Conservation (phyloP, 805 yeast species). For the Isabelozyma rhagii region DNA sequence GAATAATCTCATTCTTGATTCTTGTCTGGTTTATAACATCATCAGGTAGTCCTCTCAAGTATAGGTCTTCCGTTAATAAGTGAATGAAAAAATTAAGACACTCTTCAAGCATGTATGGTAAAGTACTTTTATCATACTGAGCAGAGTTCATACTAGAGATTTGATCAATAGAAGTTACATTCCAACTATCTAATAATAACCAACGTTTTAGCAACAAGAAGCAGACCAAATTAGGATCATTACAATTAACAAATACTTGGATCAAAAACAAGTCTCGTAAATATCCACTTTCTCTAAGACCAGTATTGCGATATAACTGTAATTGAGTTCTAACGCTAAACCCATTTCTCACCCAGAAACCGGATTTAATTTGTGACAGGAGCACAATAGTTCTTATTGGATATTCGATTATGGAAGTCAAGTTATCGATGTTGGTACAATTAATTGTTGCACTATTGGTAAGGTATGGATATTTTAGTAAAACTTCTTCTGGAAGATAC, state of each 20-base stretch:
- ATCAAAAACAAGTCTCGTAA: slow-evolving; percentile 71
- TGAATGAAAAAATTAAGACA: slow-evolving; percentile 66
- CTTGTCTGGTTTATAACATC: slow-evolving; percentile 48
- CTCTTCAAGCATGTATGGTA: slow-evolving; percentile 75
- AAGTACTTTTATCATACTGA: slow-evolving; percentile 43
- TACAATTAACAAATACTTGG: slow-evolving; percentile 56
- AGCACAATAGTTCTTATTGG: slow-evolving; percentile 75
- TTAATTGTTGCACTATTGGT: slow-evolving; percentile 6
- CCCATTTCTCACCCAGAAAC: slow-evolving; percentile 95
- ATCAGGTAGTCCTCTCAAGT: slow-evolving; percentile 48
- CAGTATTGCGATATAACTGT: slow-evolving; percentile 72
- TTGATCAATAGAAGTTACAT: slow-evolving; percentile 1
- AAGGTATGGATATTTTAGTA: slow-evolving; percentile 4
- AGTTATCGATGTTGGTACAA: slow-evolving; percentile 4
- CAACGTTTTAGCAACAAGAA: slow-evolving; percentile 65
- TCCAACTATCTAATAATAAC: slow-evolving; percentile 48
- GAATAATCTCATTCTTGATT: slow-evolving; percentile 72
- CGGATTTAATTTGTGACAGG: slow-evolving; percentile 80
- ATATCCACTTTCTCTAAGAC: slow-evolving; percentile 79
- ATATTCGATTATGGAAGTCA: slow-evolving; percentile 55
- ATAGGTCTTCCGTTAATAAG: slow-evolving; percentile 63
- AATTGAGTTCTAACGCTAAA: slow-evolving; percentile 74
- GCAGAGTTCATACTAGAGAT: slow-evolving; percentile 5
- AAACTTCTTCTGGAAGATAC: neutral
- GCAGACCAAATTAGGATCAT: slow-evolving; percentile 53